phyloP scores from a whole-genome alignment of 148 eudicot species.

The Vaccinium macrocarpon region DNA sequence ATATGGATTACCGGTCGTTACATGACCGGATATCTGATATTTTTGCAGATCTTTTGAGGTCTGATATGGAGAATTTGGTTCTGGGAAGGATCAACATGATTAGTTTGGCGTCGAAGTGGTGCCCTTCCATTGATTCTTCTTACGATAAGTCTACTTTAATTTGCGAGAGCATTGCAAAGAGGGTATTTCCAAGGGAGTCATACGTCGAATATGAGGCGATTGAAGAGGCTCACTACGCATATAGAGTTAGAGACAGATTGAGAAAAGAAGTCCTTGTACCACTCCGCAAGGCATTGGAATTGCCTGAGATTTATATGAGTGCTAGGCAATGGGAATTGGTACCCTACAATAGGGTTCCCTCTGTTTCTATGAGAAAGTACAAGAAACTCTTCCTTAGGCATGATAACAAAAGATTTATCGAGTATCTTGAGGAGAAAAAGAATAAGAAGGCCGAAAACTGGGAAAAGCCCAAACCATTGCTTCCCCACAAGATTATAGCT shows the following conservation, averaged over 20 bases:
- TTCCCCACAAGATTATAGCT: background rate
- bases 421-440: background rate
- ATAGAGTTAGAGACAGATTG: conserved; percentile 10
- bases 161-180: conserved; percentile 2
- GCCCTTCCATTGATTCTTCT: conserved; percentile 14
- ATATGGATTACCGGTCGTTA: conserved; percentile 22
- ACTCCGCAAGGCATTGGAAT: background rate
- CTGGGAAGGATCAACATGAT: conserved; percentile 10
- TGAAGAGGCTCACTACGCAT: conserved; percentile 13
- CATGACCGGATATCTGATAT: conserved; percentile 23
- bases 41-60: conserved; percentile 24
- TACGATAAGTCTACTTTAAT: background rate
- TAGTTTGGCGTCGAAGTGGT: conserved; percentile 39
- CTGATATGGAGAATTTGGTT: conserved; percentile 22
- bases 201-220: background rate
- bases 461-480: background rate
- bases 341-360: background rate
- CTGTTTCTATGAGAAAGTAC: conserved; percentile 8
- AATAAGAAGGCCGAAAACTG: background rate
- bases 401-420: background rate
- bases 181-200: background rate
- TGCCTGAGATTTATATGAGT: conserved; percentile 11
- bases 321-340: background rate
- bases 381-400: conserved; percentile 7
- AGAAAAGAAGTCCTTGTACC: conserved; percentile 5